phyloP scores from a whole-genome alignment of 495 filamentous ascomycete species.

The Penicillium macrosclerotiorum region DNA sequence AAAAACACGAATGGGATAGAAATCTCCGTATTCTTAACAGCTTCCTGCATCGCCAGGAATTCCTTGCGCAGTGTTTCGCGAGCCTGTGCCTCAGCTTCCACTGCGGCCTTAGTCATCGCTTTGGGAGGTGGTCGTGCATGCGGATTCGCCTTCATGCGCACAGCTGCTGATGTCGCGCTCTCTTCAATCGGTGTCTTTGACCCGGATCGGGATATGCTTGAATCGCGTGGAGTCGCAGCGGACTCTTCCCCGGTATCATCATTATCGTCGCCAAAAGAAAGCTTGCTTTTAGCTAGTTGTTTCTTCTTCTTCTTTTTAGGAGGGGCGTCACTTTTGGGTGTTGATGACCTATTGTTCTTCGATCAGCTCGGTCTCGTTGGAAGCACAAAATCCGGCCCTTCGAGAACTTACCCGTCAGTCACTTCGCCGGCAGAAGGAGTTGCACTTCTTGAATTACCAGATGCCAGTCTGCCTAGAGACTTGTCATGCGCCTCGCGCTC shows the following conservation, averaged over 20 bases:
- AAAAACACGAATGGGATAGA: conserved; percentile 96
- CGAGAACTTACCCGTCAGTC: conserved; percentile 52
- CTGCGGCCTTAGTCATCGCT: conserved; percentile 78
- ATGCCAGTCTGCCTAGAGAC: conserved; percentile 48
- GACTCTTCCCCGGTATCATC: conserved; percentile 40
- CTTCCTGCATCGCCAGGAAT: conserved; percentile 79
- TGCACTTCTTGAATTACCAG: conserved; percentile 47
- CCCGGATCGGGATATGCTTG: conserved; percentile 34
- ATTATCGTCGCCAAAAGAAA: conserved; percentile 67
- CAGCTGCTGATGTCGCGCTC: conserved; percentile 29
- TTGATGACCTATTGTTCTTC: conserved; percentile 39
- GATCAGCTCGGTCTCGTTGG: conserved; percentile 30
- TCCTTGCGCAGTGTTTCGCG: conserved; percentile 81
- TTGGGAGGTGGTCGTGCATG: conserved; percentile 70
- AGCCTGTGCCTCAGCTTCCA: conserved; percentile 77
- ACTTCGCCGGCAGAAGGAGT: conserved; percentile 54
- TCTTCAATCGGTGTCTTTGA: conserved; percentile 42
- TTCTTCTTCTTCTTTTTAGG: conserved; percentile 70
- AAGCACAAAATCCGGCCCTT: conserved; percentile 14
- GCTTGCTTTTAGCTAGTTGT: conserved; percentile 57
- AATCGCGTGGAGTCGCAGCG: conserved; percentile 33
- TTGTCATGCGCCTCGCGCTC: conserved; percentile 74
- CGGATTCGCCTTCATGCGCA: conserved; percentile 65
- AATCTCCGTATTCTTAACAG: conserved; percentile 86
- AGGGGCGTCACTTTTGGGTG: conserved; percentile 42